Evolutionary conservation across 345 rosid genomes (phyloP), one percentile per base, ranked within the genome.

Genomic region (Microthlaspi erraticum): DNA sequence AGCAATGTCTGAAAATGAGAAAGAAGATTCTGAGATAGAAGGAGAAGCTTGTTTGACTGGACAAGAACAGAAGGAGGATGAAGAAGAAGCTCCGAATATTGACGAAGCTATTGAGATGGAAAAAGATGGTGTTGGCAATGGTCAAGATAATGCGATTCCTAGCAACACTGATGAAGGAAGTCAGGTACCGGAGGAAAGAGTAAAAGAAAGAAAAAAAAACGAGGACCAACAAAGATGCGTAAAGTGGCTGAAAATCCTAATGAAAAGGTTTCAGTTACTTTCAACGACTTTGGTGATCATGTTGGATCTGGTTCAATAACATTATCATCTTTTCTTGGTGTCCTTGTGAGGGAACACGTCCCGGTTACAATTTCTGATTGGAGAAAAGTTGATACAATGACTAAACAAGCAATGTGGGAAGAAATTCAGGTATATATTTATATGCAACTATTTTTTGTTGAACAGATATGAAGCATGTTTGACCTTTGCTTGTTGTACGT

Each of bases 71-170:
- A 10, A 50, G 55, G 33, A 50, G 33, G 55, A 45, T 45, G 17
- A 45, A 18, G 33, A 50, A 50, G 33, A 50, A 50, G 55, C 23
- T 50, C 14, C 55, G 14, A 23, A 23, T 10, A 23, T 50, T n/a
- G 55, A 50, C 20, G 31, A 19, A 49, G 54, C n/a, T n/a, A n/a
- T n/a, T n/a, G 19, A 8, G 11, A n/a, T 39, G 43, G 45, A 42
- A 42, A 16, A 42, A 42, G 14, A 42, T 42, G 55, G 55, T 8
- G 55, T 50, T 50, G 11, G 33, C 33, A 50, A 50, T 50, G 33
- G 33, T 50, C 55, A 50, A 50, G 55, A 23, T 50, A 12, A 50
- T 50, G 55, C 11, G 55, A 50, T 50, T 50, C 55, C 32, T 50
- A 50, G 33, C n/a, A n/a, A n/a, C n/a, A n/a, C n/a, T n/a, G n/a